Conservation (phyloP, 208 protist genomes). For the Endotrypanum monterogeii region DNA sequence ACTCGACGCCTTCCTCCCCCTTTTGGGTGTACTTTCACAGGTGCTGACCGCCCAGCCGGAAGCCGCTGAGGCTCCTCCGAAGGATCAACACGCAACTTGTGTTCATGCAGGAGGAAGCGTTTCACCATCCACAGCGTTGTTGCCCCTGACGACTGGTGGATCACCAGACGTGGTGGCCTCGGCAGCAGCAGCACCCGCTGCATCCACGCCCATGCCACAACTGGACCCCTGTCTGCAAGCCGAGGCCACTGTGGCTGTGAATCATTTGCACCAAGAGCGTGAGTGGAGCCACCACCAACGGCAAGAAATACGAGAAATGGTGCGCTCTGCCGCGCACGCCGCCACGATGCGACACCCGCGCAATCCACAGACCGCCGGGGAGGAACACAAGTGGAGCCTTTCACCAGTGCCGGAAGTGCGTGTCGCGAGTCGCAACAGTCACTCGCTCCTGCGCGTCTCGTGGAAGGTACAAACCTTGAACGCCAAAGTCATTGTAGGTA, state of each 20-base stretch:
- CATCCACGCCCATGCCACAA: conserved; percentile 4
- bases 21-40: conserved; percentile 16
- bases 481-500: conserved; percentile 42
- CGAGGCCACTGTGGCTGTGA: conserved; percentile 16
- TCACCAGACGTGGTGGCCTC: neutral
- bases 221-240: conserved; percentile 16
- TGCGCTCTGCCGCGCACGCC: conserved; percentile 37
- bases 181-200: neutral
- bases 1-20: conserved; percentile 21
- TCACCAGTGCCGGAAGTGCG: conserved; percentile 39
- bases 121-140: neutral
- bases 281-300: conserved; percentile 41
- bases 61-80: neutral
- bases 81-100: neutral
- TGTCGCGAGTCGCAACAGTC: conserved; percentile 7
- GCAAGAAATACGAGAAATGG: conserved; percentile 40
- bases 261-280: conserved; percentile 25
- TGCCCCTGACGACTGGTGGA: neutral
- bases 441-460: conserved; percentile 20
- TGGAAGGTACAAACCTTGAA: conserved; percentile 48
- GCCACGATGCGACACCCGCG: conserved; percentile 36
- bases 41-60: neutral
- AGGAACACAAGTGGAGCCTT: conserved; percentile 36
- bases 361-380: conserved; percentile 32
- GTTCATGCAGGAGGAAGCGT: neutral